A percentile compares a stretch with the other conserved stretches of the same genome.
phyloP scores from a whole-genome alignment of 139 green algal species.

The Chlamydomonas asymmetrica region DNA sequence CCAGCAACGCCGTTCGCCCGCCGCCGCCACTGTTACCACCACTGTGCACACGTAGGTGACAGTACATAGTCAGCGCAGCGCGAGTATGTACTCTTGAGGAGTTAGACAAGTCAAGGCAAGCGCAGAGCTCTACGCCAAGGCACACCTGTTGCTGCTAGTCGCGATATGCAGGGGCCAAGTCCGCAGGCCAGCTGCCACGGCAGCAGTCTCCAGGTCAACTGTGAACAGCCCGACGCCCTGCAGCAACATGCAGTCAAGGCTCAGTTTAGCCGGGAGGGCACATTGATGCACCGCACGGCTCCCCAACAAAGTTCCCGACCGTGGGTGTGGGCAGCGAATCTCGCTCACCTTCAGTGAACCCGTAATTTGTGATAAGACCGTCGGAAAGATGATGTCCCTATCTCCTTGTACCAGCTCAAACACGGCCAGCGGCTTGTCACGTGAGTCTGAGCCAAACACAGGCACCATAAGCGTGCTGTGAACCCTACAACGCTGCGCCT shows the following conservation, averaged over 20 bases:
- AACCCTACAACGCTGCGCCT: constrained; percentile 80
- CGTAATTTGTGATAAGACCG: constrained; percentile 53
- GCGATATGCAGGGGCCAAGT: constrained; percentile 55
- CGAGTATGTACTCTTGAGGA: background rate
- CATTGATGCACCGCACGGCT: too few relatives aligned
- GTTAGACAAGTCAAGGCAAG: too few relatives aligned
- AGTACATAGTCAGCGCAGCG: background rate
- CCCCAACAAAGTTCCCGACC: too few relatives aligned
- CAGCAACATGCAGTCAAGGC: background rate
- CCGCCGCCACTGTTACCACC: background rate
- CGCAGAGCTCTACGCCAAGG: too few relatives aligned
- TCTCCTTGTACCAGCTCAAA: constrained; percentile 81
- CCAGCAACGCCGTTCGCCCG: background rate
- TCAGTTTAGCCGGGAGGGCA: background rate
- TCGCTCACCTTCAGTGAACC: constrained; percentile 45
- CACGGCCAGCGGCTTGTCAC: constrained; percentile 61
- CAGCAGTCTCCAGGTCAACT: constrained; percentile 38
- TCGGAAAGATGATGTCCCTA: constrained; percentile 62
- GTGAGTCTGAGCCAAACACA: constrained; percentile 16
- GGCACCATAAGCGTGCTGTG: constrained; percentile 62
- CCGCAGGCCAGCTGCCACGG: constrained; percentile 47
- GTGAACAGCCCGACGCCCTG: constrained; percentile 59
- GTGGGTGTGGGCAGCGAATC: too few relatives aligned
- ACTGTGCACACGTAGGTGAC: background rate
- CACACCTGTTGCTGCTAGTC: background rate